Base-by-base conservation (phyloP, 2,329 filamentous ascomycete genomes). In the Leptographium procerum region DNA sequence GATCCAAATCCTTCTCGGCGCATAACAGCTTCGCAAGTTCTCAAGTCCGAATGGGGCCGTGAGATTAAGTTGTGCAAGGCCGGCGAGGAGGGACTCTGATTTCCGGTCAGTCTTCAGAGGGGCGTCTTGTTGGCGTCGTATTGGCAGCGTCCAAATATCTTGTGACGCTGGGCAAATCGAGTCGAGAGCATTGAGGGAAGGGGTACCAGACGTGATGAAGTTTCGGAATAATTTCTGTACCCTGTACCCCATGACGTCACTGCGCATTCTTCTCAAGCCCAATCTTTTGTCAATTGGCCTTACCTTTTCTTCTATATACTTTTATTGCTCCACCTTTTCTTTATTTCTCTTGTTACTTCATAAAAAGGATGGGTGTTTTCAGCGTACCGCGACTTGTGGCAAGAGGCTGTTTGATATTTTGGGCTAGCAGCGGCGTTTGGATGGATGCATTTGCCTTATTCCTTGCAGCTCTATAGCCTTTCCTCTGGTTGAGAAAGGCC, bases 21-120 rank as follows among this genome's bases (percentile, higher is more conserved):
- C 66, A 92, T 99, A 70, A 96, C 91, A 33, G 92, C 94, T 60
- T 92, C 91, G 47, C 94, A 99, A 75, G 90, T 97, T 59, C 84
- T 99, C 67, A 96, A 96, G 73, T 97, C 92, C 5, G 94, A 99
- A 76, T 99, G 94, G 94, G 91, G 94, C 65, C 89, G 94, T 65
- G 92, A 96, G 73, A 96, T 97, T 73, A 95, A 91, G 75, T 81
- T 97, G 59, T 99, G 94, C 77, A 94, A 91, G 73, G 92, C 94
- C 61, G 94, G 92, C 65, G 89, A 97, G 74, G 91, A 97, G 79
- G 94, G 94, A 59, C 86, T 95, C 67, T 96, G 55, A 81, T 73
- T 19, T 16, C 29, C 11, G 47, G 26, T 14, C 26, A 29, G 47
- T 50, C 45, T 34, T 40, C 26, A 33, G 16, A 26, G n/a, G 33